These are phyloP conservation scores for Leccinum truebloodii DNA, from an alignment of 768 basidiomycete genomes.

Conservation along the genomic window DNA sequence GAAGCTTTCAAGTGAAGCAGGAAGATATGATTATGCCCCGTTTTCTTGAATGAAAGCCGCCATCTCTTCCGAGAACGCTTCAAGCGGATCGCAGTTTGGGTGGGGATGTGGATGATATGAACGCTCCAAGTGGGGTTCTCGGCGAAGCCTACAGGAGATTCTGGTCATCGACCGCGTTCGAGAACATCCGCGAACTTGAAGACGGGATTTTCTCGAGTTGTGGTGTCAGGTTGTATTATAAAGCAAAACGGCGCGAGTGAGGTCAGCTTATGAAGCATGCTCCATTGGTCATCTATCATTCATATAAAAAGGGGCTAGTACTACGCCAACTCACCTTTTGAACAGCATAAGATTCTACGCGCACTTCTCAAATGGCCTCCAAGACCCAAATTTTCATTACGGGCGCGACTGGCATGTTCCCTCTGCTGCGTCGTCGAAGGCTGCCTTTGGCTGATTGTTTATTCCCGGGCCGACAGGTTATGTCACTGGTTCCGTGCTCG, in stretches of 20 bases:
- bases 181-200: conserved; percentile 1
- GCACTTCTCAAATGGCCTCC: conserved; percentile 13
- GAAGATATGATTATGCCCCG: no score
- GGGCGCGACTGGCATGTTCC: conserved; percentile 21
- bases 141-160: no score
- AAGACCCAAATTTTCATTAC: conserved; percentile 25
- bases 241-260: no score
- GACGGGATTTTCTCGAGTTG: conserved; percentile 18
- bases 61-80: background rate
- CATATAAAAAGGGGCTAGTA: conserved; percentile 3
- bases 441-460: conserved; percentile 1
- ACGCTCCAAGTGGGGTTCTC: no score
- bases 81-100: no score
- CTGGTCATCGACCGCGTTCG: no score
- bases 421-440: background rate
- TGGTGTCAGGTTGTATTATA: background rate
- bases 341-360: no score
- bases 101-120: no score
- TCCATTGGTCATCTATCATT: conserved; percentile 4
- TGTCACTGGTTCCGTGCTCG: conserved; percentile 34
- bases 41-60: background rate
- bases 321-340: no score
- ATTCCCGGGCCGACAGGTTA: conserved; percentile 26
- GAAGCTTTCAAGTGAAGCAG: background rate
- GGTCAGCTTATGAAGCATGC: background rate